Conservation (phyloP, 495 filamentous ascomycete genomes). For the Podospora anserina region DNA sequence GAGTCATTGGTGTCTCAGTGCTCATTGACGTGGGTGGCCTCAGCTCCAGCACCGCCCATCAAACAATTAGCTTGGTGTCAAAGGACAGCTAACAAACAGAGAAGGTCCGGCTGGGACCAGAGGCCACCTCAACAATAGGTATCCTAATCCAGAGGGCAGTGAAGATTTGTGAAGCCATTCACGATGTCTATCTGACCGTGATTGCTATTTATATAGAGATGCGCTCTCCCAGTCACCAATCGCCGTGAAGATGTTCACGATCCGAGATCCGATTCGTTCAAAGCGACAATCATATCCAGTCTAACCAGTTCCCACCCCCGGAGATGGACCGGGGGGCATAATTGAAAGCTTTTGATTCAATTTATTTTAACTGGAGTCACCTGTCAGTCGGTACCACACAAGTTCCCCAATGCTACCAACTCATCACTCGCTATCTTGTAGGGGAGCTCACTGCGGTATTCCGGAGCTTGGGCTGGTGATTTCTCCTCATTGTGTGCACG, state of each 20-base stretch:
- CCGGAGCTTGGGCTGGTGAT: background rate
- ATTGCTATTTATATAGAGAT: background rate
- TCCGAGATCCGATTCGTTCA: constrained; percentile 8
- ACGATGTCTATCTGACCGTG: background rate
- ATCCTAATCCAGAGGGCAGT: background rate
- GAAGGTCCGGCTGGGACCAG: background rate
- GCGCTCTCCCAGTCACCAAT: background rate
- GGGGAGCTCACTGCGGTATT: background rate
- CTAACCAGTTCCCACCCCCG: constrained; percentile 9
- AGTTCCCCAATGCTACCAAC: background rate
- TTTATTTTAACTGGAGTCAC: background rate
- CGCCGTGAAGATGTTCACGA: constrained; percentile 2
- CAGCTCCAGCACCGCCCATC: background rate
- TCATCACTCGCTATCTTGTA: background rate
- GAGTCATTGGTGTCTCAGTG: background rate
- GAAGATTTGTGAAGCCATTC: background rate
- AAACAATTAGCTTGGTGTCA: background rate
- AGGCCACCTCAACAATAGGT: background rate
- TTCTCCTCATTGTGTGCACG: background rate
- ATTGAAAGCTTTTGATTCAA: background rate
- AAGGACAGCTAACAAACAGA: background rate
- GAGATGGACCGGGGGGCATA: constrained; percentile 14
- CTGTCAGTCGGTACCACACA: background rate
- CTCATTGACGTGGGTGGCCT: background rate
- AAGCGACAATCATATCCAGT: constrained; percentile 11